phyloP scores from a whole-genome alignment of 192 early-diverging fungal genomes.

The Coemansia sp. region DNA sequence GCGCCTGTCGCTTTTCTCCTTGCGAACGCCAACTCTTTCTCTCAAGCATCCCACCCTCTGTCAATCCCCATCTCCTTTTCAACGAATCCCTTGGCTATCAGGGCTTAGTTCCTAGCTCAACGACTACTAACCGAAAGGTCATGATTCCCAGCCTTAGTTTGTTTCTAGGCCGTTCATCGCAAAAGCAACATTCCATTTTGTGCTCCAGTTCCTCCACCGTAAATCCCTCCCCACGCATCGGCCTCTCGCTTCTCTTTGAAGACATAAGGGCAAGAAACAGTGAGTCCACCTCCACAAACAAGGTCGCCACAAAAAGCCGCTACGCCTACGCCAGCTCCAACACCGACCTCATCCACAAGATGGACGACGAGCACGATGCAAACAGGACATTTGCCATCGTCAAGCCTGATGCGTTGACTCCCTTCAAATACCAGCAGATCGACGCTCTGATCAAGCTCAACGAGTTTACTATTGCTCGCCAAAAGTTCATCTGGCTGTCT shows the following conservation, averaged over 20 bases:
- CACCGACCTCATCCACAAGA: conserved; percentile 7
- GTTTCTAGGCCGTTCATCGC: conserved; percentile 51
- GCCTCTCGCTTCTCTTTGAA: conserved; percentile 50
- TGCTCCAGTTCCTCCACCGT: conserved; percentile 25
- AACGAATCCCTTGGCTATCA: too few species aligned
- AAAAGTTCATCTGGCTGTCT: conserved; percentile 58
- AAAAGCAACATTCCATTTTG: conserved; percentile 38
- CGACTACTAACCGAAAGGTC: background rate
- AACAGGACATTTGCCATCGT: conserved; percentile 62
- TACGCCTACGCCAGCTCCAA: conserved; percentile 12
- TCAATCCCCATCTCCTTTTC: background rate
- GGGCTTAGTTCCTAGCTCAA: background rate
- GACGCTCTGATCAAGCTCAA: conserved; percentile 58
- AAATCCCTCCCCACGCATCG: conserved; percentile 34
- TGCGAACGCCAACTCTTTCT: background rate
- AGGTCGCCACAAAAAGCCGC: background rate
- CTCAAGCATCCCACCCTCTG: background rate
- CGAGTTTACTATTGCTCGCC: conserved; percentile 57
- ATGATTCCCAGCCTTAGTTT: conserved; percentile 45
- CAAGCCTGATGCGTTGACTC: conserved; percentile 63
- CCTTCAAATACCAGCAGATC: conserved; percentile 57
- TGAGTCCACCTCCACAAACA: background rate
- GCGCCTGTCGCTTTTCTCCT: background rate
- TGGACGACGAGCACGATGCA: conserved; percentile 28
- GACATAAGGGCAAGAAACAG: conserved; percentile 24